Evolutionary conservation across 208 protist species (phyloP), one percentile per base, ranked within the genome.

Genomic region (Leishmania tropica): DNA sequence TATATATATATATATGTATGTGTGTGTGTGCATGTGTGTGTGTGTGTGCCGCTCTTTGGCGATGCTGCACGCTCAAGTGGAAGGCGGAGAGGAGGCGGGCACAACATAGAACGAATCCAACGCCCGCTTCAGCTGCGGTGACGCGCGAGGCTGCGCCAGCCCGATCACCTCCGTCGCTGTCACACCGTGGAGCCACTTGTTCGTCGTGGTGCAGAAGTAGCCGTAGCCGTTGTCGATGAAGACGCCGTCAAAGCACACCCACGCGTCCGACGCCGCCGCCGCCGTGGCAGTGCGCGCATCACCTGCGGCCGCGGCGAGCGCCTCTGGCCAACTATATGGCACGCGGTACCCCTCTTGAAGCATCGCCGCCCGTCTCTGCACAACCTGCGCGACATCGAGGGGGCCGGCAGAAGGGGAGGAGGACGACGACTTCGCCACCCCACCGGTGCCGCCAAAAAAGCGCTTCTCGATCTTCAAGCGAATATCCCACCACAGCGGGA

Each of bases 81-180:
- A 53, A 47, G 40, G 15, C 21, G n/a, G 40, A 48, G 47, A 53
- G 47, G 37, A 31, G 13, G 56, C 11, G 21, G 71, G 21, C 42
- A 28, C 78, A 11, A 71, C 82, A 76, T 95, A 96, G 75, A 92
- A 96, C 21, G 72, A 40, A 10, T 84, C 67, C 21, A 96, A 81
- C 13, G 88, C 82, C 28, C 53, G 64, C 40, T 78, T 77, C 67
- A 95, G 76, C 73, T 56, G 77, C n/a, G 65, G 60, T 13, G 76
- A 31, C 45, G 54, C 42, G 6, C 77, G 80, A 8, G 94, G 92
- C 78, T 94, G 89, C n/a, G 83, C 83, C 58, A 97, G 79, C 28
- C 88, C 94, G 84, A 97, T 97, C 28, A 97, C 94, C 82, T 97
- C 92, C 15, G 94, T 96, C 40, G 89, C 87, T 28, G 94, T 97